Base-by-base conservation (phyloP, 345 rosid genomes). In the Brassica incana region DNA sequence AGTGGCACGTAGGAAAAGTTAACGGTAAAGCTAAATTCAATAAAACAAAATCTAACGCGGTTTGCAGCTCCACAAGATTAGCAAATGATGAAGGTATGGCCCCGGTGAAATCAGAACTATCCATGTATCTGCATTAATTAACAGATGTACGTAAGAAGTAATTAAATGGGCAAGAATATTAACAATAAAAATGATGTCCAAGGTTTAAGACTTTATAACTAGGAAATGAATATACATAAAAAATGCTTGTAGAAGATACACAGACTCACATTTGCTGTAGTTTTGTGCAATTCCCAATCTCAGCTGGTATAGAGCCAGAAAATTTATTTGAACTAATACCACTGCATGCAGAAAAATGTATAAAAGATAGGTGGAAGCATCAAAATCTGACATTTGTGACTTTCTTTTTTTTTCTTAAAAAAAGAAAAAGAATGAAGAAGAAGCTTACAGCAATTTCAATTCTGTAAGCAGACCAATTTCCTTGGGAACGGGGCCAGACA, bases 401-500 rank as follows among this genome's bases (percentile, higher is more conserved):
- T 33, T 33, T 33, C 36, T 33, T 33, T 33, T 33, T 33, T 33
- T 33, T 33, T 40, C 23, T 5, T 20, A 7, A 52, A 80, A 7
- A 52, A 80, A 6, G 52, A 15, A 38, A 6, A 76, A 5, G 5
- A 8, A 23, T 33, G 36, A 33, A 33, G 45, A 38, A 38, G 45
- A 52, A 54, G 79, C 91, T 85, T 87, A 90, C 97, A 91, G 52
- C 12, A 3, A 32, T 59, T 56, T 64, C 67, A 90, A 74, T 45
- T 38, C 45, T 38, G 45, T 38, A 9, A 40, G 48, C 11, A 40
- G 48, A 40, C 48, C 94, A 63, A 92, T 81, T 82, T 90, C 94
- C 74, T 74, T 83, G 9, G 94, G 97, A 61, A 92, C 73, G 74
- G 90, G 88, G 65, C 92, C 97, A 8, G 88, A 87, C 48, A 88